A percentile compares a stretch with the other conserved stretches of the same genome.
phyloP scores from a whole-genome alignment of 2,329 filamentous ascomycete species.

The Penicillium sp. region DNA sequence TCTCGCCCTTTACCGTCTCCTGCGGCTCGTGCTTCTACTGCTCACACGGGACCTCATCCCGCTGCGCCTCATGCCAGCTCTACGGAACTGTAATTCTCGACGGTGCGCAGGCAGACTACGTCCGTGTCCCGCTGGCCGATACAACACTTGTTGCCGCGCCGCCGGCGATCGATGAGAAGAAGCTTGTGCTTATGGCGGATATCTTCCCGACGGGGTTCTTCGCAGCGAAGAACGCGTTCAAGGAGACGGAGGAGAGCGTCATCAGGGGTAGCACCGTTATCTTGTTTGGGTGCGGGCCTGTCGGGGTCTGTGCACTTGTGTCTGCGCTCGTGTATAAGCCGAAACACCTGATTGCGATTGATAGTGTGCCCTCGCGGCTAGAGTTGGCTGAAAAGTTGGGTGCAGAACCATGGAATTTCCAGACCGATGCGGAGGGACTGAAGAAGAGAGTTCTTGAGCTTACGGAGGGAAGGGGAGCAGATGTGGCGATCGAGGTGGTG shows the following conservation, averaged over 20 bases:
- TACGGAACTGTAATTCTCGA: constrained; percentile 74
- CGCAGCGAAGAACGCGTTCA: constrained; percentile 25
- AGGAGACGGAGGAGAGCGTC: background rate
- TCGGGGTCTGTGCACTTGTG: constrained; percentile 42
- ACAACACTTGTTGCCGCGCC: constrained; percentile 75
- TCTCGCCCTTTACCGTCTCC: constrained; percentile 80
- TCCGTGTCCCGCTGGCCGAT: constrained; percentile 79
- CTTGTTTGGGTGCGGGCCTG: constrained; percentile 25
- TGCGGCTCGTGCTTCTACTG: constrained; percentile 86
- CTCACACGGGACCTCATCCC: constrained; percentile 71
- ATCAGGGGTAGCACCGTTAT: constrained; percentile 23
- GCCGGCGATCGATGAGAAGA: constrained; percentile 69
- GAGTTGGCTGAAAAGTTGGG: constrained; percentile 73
- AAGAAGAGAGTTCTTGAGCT: constrained; percentile 64
- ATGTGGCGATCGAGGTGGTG: constrained; percentile 80
- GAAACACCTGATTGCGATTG: constrained; percentile 75
- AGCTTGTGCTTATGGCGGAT: constrained; percentile 84
- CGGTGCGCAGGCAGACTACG: constrained; percentile 80
- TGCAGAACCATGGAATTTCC: constrained; percentile 80
- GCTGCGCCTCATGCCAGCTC: constrained; percentile 70
- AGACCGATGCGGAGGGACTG: constrained; percentile 66
- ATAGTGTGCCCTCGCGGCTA: constrained; percentile 74
- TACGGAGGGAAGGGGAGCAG: constrained; percentile 79
- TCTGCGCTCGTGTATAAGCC: constrained; percentile 74
- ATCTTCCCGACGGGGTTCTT: constrained; percentile 62